These are phyloP conservation scores for Sphaceloma murrayae DNA, from an alignment of 2,329 filamentous ascomycete species.

Conservation along the genomic window DNA sequence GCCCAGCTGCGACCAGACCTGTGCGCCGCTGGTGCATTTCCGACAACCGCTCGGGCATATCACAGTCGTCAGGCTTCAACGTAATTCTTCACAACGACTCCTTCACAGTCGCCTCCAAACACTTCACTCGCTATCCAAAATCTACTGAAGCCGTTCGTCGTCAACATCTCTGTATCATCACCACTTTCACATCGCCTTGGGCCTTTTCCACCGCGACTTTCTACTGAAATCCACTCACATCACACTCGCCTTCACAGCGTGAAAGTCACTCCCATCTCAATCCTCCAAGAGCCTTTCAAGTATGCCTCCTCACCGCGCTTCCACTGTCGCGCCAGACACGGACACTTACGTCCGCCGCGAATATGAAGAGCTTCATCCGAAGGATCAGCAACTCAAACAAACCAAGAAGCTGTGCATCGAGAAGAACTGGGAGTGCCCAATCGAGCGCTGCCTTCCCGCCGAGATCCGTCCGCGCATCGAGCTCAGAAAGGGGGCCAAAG, in stretches of 20 bases:
- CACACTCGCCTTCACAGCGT: too few relatives aligned
- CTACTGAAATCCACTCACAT: neutral
- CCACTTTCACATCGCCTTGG: neutral
- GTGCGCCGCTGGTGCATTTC: too few relatives aligned
- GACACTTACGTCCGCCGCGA: constrained; percentile 6
- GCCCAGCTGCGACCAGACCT: too few relatives aligned
- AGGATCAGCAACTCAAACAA: constrained; percentile 18
- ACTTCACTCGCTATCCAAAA: too few relatives aligned
- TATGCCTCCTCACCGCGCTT: neutral
- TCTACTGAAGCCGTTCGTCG: too few relatives aligned
- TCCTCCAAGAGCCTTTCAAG: neutral
- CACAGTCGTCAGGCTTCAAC: too few relatives aligned
- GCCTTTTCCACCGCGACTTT: too few relatives aligned
- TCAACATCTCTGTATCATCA: neutral
- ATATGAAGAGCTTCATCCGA: constrained; percentile 17
- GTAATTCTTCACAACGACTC: too few relatives aligned
- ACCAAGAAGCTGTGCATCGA: constrained; percentile 19
- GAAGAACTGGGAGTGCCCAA: constrained; percentile 15
- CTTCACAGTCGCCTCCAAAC: too few relatives aligned
- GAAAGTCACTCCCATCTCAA: too few relatives aligned
- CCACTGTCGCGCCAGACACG: neutral
- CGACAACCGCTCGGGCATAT: too few relatives aligned
- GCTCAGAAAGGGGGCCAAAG: constrained; percentile 20
- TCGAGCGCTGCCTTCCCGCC: constrained; percentile 17
- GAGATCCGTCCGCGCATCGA: constrained; percentile 19